Evolutionary conservation across 768 basidiomycete species (phyloP), one percentile per base, ranked within the genome.

Genomic region (Amanita jacksonii): DNA sequence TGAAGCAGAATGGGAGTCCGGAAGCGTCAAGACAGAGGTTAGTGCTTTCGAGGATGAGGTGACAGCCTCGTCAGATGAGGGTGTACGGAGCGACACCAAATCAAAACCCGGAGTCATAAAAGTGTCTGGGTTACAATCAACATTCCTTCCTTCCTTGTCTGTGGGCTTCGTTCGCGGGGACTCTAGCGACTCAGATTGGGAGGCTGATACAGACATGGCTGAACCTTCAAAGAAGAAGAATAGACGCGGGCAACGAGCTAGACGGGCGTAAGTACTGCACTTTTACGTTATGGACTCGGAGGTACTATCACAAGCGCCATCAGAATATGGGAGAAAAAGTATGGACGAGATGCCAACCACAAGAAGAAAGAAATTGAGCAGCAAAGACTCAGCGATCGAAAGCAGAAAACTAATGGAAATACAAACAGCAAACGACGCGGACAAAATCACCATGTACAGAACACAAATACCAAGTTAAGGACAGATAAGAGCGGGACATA

Each of bases 271-370:
- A 74, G 93, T 82, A 10, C 45, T 36, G 22, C 42, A 8, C n/a
- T 32, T 28, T 27, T 31, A n/a, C n/a, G n/a, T n/a, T n/a, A n/a
- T n/a, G n/a, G n/a, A n/a, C 42, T 45, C 34, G 18, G 28, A 13
- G 12, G 30, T 33, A n/a, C 16, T 38, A 2, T 36, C 9, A 22
- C 23, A 27, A 28, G 16, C 28, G 18, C 5, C 23, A 8, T 6
- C 54, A 97, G 93, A 2, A 96, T 98, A 52, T 97, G 94, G 93
- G 94, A 97, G 65, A 93, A 91, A 66, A 97, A 92, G 62, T 98
- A 79, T 54, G 94, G 94, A 38, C 75, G 70, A 48, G 77, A 81
- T 49, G 93, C 94, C 18, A 96, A 94, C 58, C 94, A 98, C 60
- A 74, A 93, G 63, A 84, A 85, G 62, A 83, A 78, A 51, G 70